Evolutionary conservation across 1,139 yeast genomes (phyloP), one percentile per base, ranked within the genome.

Genomic region (Meyerozyma athensensis): DNA sequence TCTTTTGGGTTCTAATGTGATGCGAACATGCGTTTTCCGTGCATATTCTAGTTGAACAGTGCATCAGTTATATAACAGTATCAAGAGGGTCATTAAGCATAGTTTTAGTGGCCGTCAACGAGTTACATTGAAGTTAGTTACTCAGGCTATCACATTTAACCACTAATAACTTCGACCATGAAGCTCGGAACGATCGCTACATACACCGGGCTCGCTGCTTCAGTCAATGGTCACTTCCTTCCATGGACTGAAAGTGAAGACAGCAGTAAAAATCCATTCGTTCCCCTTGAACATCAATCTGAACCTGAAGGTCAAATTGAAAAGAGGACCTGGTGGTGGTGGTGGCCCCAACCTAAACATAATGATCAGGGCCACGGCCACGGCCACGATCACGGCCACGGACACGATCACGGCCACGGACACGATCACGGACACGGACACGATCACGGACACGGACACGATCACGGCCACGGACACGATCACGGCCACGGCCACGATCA

Each of bases 121-220:
- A n/a, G n/a, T n/a, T 21, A 21, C 10, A 21, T 7, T 10, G 7
- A 21, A 21, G 23, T 21, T 21, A 21, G 7, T 8, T 21, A 21
- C 23, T 8, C 9, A 7, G 10, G 23, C 23, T 7, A 7, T 21
- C 23, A 10, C 23, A 21, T 8, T 21, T 21, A 10, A 8, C 10
- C 9, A 21, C 10, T 8, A 14, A 26, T 12, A 3, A 26, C 9
- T n/a, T 14, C 10, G 5, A 7, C 18, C 17, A 26, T 26, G 30
- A 26, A 26, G 30, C 10, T 26, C 8, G 30, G n/a, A n/a, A 26
- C 30, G 14, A 16, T 26, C 18, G 30, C 30, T 26, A 17, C 30
- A 9, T 26, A 26, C 14, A 16, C 30, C 4, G 30, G 30, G 5
- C 30, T 26, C 9, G 18, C 18, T n/a, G 30, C 14, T 13, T 13